phyloP scores from a whole-genome alignment of 176 grass and related monocot species.

The Zizania latifolia region DNA sequence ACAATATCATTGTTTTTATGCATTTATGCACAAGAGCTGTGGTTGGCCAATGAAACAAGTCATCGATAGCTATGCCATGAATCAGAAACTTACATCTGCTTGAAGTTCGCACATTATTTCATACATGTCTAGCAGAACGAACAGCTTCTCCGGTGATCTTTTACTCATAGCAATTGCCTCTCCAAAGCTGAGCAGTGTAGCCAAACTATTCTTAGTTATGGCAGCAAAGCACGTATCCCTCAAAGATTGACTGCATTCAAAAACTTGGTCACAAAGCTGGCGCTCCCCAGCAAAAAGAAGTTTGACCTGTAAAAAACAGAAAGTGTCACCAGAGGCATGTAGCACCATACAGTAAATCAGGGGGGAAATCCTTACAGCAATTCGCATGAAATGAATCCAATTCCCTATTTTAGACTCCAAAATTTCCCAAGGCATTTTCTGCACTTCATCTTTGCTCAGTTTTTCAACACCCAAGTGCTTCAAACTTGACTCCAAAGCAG shows the following conservation, averaged over 20 bases:
- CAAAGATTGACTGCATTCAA: slow-evolving; percentile 36
- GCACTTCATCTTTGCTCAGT: slow-evolving; percentile 50
- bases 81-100: slow-evolving; percentile 41
- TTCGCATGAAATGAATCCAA: slow-evolving; percentile 48
- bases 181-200: slow-evolving; percentile 56
- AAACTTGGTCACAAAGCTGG: slow-evolving; percentile 53
- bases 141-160: slow-evolving; percentile 46
- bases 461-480: slow-evolving; percentile 50
- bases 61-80: not conserved
- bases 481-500: slow-evolving; percentile 47
- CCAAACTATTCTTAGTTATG: slow-evolving; percentile 44
- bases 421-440: slow-evolving; percentile 32
- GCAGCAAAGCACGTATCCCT: slow-evolving; percentile 55
- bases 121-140: slow-evolving; percentile 62
- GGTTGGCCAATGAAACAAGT: not conserved
- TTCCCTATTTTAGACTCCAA: slow-evolving; percentile 42
- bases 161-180: slow-evolving; percentile 49
- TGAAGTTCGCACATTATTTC: slow-evolving; percentile 52
- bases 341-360: no score
- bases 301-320: slow-evolving; percentile 45
- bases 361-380: slow-evolving; percentile 21
- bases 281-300: slow-evolving; percentile 64
- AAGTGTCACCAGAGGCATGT: no score
- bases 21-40: not conserved
- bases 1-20: not conserved